phyloP scores from a whole-genome alignment of 2,329 filamentous ascomycete genomes.

The Pseudogymnoascus sp. region DNA sequence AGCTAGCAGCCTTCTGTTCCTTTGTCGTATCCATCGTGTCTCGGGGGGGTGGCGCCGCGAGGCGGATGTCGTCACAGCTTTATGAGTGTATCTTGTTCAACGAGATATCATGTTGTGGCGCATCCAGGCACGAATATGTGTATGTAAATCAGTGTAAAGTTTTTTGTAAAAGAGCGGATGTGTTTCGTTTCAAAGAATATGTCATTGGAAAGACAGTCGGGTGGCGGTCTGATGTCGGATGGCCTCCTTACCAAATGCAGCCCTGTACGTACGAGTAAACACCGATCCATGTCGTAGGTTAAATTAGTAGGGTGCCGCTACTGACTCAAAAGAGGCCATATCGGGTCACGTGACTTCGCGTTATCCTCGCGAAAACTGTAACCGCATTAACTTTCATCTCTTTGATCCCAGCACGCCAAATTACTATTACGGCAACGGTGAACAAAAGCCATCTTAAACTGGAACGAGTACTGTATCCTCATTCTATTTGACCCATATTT shows the following conservation, averaged over 20 bases:
- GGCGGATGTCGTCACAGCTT: background rate
- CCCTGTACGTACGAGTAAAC: conserved; percentile 4
- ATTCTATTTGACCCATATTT: background rate
- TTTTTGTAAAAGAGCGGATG: background rate
- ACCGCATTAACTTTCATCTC: conserved; percentile 2
- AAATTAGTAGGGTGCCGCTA: conserved; percentile 8
- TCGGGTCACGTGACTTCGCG: background rate
- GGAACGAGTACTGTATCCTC: background rate
- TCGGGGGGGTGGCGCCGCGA: background rate
- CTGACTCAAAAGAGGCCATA: background rate
- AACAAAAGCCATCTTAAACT: background rate
- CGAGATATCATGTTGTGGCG: conserved; percentile 1
- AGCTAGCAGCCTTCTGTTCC: background rate
- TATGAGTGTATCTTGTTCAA: background rate
- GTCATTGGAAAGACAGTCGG: conserved; percentile 4
- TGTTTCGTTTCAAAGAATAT: background rate
- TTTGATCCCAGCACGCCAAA: background rate
- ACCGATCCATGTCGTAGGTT: conserved; percentile 8
- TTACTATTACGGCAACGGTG: conserved; percentile 4
- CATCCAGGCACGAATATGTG: background rate
- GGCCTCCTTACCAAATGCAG: conserved; percentile 8
- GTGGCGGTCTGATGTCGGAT: conserved; percentile 7
- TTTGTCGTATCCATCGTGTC: conserved; percentile 7
- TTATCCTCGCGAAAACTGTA: conserved; percentile 4
- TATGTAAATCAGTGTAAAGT: background rate